Evolutionary conservation across 139 green algal species (phyloP).

Genomic region (Chlorella ohadii): DNA sequence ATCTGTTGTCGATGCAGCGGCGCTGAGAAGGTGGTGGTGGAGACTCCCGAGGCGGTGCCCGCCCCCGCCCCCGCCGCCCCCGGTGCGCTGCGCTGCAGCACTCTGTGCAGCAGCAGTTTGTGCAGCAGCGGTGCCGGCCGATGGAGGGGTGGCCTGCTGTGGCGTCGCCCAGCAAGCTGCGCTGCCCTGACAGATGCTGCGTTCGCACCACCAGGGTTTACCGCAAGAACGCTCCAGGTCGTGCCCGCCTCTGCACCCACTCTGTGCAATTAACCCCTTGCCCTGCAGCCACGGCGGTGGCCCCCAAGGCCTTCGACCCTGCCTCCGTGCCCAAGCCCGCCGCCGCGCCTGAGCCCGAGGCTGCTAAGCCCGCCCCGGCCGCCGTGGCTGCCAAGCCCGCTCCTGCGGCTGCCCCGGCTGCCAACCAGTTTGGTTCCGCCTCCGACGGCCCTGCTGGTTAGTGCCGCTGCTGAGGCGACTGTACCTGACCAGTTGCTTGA

Average conservation of each 20-base stretch:
- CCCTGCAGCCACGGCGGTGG: background rate
- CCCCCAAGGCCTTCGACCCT: constrained; percentile 1
- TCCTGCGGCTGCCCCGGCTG: background rate
- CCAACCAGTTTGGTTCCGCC: background rate
- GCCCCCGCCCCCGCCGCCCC: background rate
- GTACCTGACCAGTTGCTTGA: background rate
- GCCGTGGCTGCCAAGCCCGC: background rate
- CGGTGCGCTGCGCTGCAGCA: too few relatives aligned
- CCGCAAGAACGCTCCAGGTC: too few relatives aligned
- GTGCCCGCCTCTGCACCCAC: too few relatives aligned
- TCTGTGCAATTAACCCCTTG: too few relatives aligned
- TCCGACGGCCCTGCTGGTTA: background rate
- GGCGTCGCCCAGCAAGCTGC: too few relatives aligned
- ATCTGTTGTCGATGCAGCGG: too few relatives aligned
- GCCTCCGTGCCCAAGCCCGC: background rate
- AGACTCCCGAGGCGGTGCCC: background rate
- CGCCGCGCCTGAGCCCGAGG: constrained; percentile 2
- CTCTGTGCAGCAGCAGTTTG: too few relatives aligned
- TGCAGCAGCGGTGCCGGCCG: too few relatives aligned
- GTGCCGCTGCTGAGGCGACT: background rate
- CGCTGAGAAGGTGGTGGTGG: constrained; percentile 8
- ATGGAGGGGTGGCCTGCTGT: too few relatives aligned
- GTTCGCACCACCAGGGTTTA: too few relatives aligned
- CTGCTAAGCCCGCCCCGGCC: background rate
- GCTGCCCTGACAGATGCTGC: too few relatives aligned